These are phyloP conservation scores for Phytophthora pinifolia DNA, from an alignment of 352 stramenopile species.

Conservation along the genomic window DNA sequence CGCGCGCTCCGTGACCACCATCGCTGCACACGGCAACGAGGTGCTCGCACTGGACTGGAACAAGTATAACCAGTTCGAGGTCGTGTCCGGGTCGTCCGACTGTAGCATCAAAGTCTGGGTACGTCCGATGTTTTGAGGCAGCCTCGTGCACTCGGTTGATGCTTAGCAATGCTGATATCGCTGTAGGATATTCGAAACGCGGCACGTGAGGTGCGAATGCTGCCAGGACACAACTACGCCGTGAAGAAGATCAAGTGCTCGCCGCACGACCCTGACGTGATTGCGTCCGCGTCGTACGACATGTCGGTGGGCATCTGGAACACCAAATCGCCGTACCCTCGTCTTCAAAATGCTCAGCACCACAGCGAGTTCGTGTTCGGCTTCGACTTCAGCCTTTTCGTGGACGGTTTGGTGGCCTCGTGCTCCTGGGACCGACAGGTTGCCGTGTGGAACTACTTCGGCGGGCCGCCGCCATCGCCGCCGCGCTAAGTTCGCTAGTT, in stretches of 20 bases:
- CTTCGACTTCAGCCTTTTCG: constrained; percentile 84
- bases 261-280: constrained; percentile 75
- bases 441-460: constrained; percentile 79
- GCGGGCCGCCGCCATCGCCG: constrained; percentile 48
- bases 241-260: constrained; percentile 86
- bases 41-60: constrained; percentile 91
- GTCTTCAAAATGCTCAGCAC: constrained; percentile 71
- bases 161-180: neutral
- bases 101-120: constrained; percentile 87
- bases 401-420: constrained; percentile 71
- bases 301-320: constrained; percentile 92
- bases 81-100: constrained; percentile 86
- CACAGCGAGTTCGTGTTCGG: constrained; percentile 90
- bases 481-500: constrained; percentile 27
- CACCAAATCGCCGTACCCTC: constrained; percentile 72
- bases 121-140: constrained; percentile 11
- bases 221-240: constrained; percentile 83
- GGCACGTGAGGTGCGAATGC: constrained; percentile 56
- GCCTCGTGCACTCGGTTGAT: neutral
- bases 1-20: constrained; percentile 51
- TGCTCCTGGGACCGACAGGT: constrained; percentile 85
- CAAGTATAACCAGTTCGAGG: constrained; percentile 91
- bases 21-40: constrained; percentile 76
- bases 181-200: constrained; percentile 80
- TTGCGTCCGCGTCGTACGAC: constrained; percentile 89